phyloP scores from a whole-genome alignment of 2,329 filamentous ascomycete genomes.

The Ophiobolus disseminans region DNA sequence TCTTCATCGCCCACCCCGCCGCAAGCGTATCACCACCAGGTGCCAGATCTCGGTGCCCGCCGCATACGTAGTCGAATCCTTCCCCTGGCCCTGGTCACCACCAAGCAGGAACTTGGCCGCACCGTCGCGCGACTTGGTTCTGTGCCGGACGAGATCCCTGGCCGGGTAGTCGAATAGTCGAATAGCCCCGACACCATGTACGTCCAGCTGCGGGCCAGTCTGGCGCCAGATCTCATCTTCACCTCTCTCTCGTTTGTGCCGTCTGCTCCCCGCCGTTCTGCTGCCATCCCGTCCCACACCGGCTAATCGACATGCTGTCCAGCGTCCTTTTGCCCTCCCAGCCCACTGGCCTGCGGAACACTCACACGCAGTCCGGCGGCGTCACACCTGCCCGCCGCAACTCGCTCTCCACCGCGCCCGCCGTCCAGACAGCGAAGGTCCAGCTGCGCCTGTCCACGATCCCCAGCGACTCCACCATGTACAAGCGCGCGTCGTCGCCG shows the following conservation, averaged over 20 bases:
- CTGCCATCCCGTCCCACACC: constrained; percentile 11
- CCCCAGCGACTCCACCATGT: constrained; percentile 34
- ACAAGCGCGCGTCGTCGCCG: constrained; percentile 46
- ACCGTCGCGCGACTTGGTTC: no score
- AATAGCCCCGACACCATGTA: constrained; percentile 42
- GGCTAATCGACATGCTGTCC: constrained; percentile 44
- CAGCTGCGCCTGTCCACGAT: constrained; percentile 18
- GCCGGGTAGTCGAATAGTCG: background rate
- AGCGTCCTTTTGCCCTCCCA: constrained; percentile 41
- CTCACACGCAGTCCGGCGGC: constrained; percentile 29
- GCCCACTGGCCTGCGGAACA: constrained; percentile 22
- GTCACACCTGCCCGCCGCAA: constrained; percentile 34
- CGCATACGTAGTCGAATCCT: no score
- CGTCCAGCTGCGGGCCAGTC: constrained; percentile 37
- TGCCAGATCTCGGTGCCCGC: no score
- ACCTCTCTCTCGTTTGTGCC: constrained; percentile 20
- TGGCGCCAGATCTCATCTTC: constrained; percentile 31
- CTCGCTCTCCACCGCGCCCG: constrained; percentile 28
- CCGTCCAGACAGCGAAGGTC: constrained; percentile 28
- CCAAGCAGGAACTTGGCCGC: no score
- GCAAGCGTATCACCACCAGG: no score
- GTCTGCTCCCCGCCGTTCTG: constrained; percentile 6
- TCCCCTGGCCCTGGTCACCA: no score
- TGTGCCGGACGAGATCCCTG: background rate
- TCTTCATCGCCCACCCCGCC: no score